Evolutionary conservation across 2,329 filamentous ascomycete genomes (phyloP).

Genomic region (Aspergillus japonicus): DNA sequence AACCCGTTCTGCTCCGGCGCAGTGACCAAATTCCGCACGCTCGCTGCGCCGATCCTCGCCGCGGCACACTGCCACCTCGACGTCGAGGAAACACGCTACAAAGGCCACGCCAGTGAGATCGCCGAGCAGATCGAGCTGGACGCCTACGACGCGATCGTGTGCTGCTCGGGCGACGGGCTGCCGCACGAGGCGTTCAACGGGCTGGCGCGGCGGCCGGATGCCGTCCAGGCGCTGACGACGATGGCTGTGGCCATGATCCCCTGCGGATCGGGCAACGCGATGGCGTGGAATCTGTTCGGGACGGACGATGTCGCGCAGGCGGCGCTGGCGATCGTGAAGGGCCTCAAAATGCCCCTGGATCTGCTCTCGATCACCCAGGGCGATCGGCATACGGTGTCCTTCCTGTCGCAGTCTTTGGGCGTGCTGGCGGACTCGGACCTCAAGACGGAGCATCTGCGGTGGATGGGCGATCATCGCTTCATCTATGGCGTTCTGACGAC

Average conservation of each 20-base stretch:
- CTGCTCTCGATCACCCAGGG: slow-evolving; percentile 84
- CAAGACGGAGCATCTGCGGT: slow-evolving; percentile 82
- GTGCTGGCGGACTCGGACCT: slow-evolving; percentile 87
- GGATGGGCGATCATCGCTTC: slow-evolving; percentile 85
- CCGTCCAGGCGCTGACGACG: slow-evolving; percentile 67
- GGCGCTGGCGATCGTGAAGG: slow-evolving; percentile 81
- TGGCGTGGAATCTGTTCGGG: slow-evolving; percentile 84
- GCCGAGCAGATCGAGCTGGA: slow-evolving; percentile 72
- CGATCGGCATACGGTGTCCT: slow-evolving; percentile 69
- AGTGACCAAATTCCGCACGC: background rate
- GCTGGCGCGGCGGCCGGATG: slow-evolving; percentile 71
- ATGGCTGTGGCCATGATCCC: slow-evolving; percentile 85
- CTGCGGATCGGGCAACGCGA: slow-evolving; percentile 88
- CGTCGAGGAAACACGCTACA: background rate
- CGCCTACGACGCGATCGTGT: slow-evolving; percentile 77
- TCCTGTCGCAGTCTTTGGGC: slow-evolving; percentile 84
- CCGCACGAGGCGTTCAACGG: slow-evolving; percentile 94
- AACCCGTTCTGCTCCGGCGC: slow-evolving; percentile 85
- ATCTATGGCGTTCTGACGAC: slow-evolving; percentile 75
- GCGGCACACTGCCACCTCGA: background rate
- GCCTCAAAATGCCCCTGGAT: slow-evolving; percentile 74
- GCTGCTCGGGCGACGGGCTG: slow-evolving; percentile 87
- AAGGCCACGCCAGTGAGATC: slow-evolving; percentile 63
- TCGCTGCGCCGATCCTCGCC: background rate
- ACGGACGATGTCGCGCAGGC: slow-evolving; percentile 71